Percentiles rank a stretch among this genome's conserved stretches.
phyloP scores from a whole-genome alignment of 202 grass and related monocot species.

The Panicum virgatum region DNA sequence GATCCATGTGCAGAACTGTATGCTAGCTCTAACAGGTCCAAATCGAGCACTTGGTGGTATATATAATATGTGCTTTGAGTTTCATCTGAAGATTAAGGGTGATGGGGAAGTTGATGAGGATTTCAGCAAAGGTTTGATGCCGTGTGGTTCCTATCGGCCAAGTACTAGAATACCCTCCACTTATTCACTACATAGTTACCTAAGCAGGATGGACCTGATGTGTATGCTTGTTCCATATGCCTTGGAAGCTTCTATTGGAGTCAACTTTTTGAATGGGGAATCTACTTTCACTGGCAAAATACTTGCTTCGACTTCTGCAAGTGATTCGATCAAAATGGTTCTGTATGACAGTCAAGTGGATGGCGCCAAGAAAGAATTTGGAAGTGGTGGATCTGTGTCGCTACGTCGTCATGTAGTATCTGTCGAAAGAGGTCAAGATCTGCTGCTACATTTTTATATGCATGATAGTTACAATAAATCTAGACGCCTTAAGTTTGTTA shows the following conservation, averaged over 20 bases:
- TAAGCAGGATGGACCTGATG: not conserved
- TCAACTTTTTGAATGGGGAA: slow-evolving; percentile 6
- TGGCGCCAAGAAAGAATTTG: not conserved
- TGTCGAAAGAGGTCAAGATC: not conserved
- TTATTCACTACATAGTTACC: not conserved
- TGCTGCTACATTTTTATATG: not conserved
- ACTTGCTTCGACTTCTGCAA: not conserved
- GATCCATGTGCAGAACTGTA: not conserved
- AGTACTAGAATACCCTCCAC: not conserved
- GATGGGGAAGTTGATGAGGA: not conserved
- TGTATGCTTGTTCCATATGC: not conserved
- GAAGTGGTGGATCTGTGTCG: not conserved
- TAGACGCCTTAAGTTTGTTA: not conserved
- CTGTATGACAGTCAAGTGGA: not conserved
- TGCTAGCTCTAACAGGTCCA: not conserved
- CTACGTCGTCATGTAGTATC: slow-evolving; percentile 3
- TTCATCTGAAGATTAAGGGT: slow-evolving; percentile 16
- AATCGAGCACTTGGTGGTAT: not conserved
- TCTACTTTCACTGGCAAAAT: slow-evolving; percentile 7
- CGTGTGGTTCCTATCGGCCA: not conserved
- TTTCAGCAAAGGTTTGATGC: slow-evolving; percentile 11
- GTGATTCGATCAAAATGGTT: not conserved
- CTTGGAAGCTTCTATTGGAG: slow-evolving; percentile 10
- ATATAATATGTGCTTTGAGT: not conserved
- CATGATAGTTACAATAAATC: not conserved